Conservation (phyloP, 495 filamentous ascomycete genomes). For the Staphylotrichum longicolle region DNA sequence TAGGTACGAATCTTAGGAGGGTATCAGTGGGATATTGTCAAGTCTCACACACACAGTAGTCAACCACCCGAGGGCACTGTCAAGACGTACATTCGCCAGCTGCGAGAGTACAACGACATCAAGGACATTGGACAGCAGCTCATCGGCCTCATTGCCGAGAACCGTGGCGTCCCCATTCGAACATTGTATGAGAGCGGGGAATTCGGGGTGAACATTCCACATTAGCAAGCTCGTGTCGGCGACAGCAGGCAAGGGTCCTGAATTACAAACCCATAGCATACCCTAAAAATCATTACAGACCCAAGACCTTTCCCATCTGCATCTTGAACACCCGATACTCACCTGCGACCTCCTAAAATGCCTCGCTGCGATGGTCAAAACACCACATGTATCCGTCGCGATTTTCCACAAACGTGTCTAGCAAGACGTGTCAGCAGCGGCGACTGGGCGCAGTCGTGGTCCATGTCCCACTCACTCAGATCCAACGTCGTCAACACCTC, state of each 20-base stretch:
- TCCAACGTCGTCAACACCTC: too few species aligned
- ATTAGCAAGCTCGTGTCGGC: background rate
- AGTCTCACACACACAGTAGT: constrained; percentile 9
- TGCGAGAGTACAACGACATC: constrained; percentile 79
- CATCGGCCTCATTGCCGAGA: constrained; percentile 72
- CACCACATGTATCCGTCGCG: background rate
- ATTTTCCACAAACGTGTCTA: background rate
- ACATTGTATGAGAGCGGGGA: constrained; percentile 60
- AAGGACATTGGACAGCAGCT: constrained; percentile 70
- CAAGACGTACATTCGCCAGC: constrained; percentile 61
- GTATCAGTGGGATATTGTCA: background rate
- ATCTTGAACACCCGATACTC: too few species aligned
- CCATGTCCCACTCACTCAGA: too few species aligned
- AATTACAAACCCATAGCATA: too few species aligned
- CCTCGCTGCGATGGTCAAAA: background rate
- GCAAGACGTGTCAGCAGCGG: background rate
- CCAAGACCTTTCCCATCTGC: too few species aligned
- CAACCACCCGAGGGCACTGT: constrained; percentile 39
- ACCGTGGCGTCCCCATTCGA: constrained; percentile 57
- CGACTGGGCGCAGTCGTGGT: too few species aligned
- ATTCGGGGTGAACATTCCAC: constrained; percentile 22
- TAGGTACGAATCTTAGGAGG: constrained; percentile 11
- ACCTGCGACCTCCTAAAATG: background rate
- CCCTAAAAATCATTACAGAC: too few species aligned
- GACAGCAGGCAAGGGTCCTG: too few species aligned